Conservation (phyloP, 2,329 filamentous ascomycete genomes). For the Claviceps sp. region DNA sequence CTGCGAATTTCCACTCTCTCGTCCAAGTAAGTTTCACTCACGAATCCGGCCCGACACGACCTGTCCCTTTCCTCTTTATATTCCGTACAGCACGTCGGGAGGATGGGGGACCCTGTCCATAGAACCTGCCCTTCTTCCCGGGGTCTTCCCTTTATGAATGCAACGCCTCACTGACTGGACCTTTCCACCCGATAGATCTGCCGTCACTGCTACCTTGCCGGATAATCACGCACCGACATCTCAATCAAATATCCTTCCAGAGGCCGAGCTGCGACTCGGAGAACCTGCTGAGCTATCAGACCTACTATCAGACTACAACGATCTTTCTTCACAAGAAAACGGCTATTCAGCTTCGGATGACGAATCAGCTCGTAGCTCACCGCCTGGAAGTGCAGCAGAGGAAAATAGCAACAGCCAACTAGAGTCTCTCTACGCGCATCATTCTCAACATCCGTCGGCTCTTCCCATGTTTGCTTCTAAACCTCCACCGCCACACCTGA, state of each 20-base stretch:
- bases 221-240: constrained; percentile 10
- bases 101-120: too few relatives aligned
- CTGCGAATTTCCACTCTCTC: constrained; percentile 10
- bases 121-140: background rate
- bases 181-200: constrained; percentile 10
- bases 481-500: constrained; percentile 38
- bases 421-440: constrained; percentile 17
- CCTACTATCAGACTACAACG: constrained; percentile 30
- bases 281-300: constrained; percentile 29
- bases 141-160: background rate
- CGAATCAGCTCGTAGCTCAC: constrained; percentile 14
- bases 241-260: constrained; percentile 25
- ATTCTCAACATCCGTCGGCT: constrained; percentile 24
- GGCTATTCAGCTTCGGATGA: constrained; percentile 10
- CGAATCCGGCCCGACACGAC: too few relatives aligned
- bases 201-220: constrained; percentile 11
- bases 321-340: constrained; percentile 25
- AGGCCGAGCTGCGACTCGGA: constrained; percentile 26
- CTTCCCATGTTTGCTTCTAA: constrained; percentile 39
- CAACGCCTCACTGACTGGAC: constrained; percentile 13
- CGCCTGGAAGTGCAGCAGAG: constrained; percentile 14
- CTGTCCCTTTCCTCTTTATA: too few relatives aligned
- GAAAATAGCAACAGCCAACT: constrained; percentile 16
- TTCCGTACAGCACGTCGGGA: too few relatives aligned
- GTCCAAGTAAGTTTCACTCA: constrained; percentile 15